Base-by-base conservation (phyloP, 1,284 basidiomycete genomes). In the Ceratobasidium sp. region DNA sequence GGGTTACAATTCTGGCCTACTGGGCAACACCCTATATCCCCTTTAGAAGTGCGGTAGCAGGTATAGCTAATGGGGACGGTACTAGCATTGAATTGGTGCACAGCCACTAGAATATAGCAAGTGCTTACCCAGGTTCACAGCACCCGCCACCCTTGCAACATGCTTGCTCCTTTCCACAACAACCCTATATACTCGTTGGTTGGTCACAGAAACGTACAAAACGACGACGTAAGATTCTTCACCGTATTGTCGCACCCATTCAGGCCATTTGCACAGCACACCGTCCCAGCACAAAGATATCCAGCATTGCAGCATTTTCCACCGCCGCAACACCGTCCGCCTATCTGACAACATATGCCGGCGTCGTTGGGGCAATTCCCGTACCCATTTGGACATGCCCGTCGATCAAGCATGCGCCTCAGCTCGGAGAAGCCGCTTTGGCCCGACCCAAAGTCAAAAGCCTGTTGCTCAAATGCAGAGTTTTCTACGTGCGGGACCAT, bases 121-220 rank as follows among this genome's bases (percentile, higher is more conserved):
- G 38, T 26, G 26, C 62, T 64, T 42, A 64, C 62, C 62, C 70
- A 28, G 46, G 20, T 10, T 17, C 26, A 28, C 70, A 74, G 46
- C 70, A 74, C 17, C 46, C 52, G 2, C 70, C 70, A 28, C 70
- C 70, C 44, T 52, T 74, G 70, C 70, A 74, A 40, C 70, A 74
- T n/a, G 62, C 42, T 17, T 28, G 1, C 2, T 10, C n/a, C 57
- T 74, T 64, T 26, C 12, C 57, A 40, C 70, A 74, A 52, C 70
- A 74, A 23, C 70, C 70, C 70, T 74, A 33, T 46, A 33, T 20
- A 64, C 9, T 2, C 13, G 15, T 44, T 17, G 33, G 15, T 70
- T 17, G 50, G 46, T 20, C n/a, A 23, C n/a, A 23, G 4, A 62
- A 54, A n/a, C n/a, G n/a, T n/a, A 38, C 33, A 67, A 50, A 23